These are phyloP conservation scores for Teunomyces barrocoloradensis DNA, from an alignment of 805 yeast species.

Conservation along the genomic window DNA sequence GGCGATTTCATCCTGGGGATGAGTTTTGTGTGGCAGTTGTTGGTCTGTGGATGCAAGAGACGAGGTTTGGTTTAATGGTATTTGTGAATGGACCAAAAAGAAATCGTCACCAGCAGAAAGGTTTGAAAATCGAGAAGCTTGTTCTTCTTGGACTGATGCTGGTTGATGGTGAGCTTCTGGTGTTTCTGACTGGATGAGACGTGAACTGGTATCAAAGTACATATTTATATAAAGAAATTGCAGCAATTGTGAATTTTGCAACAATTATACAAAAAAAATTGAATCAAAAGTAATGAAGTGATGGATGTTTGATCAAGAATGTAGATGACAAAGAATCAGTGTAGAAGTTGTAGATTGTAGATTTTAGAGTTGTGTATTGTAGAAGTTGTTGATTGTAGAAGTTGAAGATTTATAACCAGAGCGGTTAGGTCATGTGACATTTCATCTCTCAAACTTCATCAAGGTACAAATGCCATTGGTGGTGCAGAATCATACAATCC, in stretches of 20 bases:
- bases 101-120: conserved; percentile 18
- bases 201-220: not conserved
- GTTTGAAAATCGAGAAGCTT: conserved; percentile 4
- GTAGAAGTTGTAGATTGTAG: no score
- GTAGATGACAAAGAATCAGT: no score
- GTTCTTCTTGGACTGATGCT: not conserved
- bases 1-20: conserved; percentile 43
- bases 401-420: no score
- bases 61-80: not conserved
- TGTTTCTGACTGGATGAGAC: not conserved
- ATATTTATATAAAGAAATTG: not conserved
- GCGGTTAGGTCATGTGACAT: conserved; percentile 1
- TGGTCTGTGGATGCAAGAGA: not conserved
- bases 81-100: conserved; percentile 18
- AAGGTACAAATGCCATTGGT: not conserved
- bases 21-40: not conserved
- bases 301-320: not conserved
- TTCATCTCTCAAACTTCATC: not conserved
- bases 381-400: no score
- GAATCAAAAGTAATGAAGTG: not conserved
- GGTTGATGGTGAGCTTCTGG: not conserved
- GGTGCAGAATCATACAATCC: not conserved
- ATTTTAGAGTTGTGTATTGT: no score
- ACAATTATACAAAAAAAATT: not conserved
- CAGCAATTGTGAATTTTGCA: not conserved